These are phyloP conservation scores for Thoreauomyces humboldtii DNA, from an alignment of 192 early-diverging fungal genomes.

Conservation along the genomic window DNA sequence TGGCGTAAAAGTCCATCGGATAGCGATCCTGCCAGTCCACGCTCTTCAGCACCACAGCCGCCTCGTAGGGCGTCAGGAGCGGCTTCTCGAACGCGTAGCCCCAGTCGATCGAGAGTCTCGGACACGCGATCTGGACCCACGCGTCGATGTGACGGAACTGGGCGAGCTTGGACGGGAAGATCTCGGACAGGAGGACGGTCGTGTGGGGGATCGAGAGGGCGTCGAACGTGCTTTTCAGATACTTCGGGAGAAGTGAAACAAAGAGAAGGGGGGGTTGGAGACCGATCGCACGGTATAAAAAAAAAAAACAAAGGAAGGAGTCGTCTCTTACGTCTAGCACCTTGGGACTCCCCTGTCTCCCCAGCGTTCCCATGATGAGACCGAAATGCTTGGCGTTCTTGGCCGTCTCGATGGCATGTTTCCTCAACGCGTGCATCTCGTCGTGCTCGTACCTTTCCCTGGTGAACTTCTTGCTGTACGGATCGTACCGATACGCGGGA, in stretches of 20 bases:
- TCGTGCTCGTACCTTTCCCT: conserved; percentile 89
- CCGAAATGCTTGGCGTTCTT: conserved; percentile 78
- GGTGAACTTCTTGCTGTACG: conserved; percentile 89
- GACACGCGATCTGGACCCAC: conserved; percentile 96
- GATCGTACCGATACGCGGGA: conserved; percentile 91
- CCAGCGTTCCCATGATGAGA: conserved; percentile 91
- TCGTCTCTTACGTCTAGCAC: conserved; percentile 78
- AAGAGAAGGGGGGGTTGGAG: neutral
- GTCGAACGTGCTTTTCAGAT: conserved; percentile 67
- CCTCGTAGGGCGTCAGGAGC: conserved; percentile 92
- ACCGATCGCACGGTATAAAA: neutral
- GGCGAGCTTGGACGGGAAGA: conserved; percentile 89
- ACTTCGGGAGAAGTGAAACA: conserved; percentile 22
- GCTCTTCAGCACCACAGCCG: conserved; percentile 78
- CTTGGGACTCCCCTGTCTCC: conserved; percentile 91
- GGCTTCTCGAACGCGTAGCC: conserved; percentile 93
- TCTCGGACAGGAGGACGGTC: conserved; percentile 86
- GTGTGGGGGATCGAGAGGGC: conserved; percentile 63
- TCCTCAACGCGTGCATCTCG: conserved; percentile 85
- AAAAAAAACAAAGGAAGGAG: too few species aligned
- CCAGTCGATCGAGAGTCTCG: conserved; percentile 97
- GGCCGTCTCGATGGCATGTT: conserved; percentile 75
- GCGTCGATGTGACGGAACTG: conserved; percentile 74
- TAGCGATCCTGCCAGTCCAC: conserved; percentile 80
- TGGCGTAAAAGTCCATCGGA: conserved; percentile 98